Evolutionary conservation across 306 rosid genomes (phyloP).

Genomic region (Pyrus bretschneideri): DNA sequence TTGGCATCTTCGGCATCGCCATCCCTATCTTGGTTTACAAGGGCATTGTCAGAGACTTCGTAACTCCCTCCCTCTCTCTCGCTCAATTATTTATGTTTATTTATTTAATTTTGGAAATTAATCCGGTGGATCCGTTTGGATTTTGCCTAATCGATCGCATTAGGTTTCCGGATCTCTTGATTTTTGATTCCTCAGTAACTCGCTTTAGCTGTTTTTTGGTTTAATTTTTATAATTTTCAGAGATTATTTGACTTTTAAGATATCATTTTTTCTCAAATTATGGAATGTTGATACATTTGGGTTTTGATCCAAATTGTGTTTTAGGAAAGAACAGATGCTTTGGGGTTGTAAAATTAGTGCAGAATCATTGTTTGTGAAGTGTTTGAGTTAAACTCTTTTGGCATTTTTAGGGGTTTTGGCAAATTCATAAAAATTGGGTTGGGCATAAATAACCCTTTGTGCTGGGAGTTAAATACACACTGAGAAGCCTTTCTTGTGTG

Average conservation of each 20-base stretch:
- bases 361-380: background rate
- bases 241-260: background rate
- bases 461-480: background rate
- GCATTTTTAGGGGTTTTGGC: background rate
- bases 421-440: background rate
- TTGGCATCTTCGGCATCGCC: slow-evolving; percentile 81
- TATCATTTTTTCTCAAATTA: background rate
- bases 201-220: background rate
- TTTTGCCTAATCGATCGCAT: background rate
- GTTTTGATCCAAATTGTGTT: background rate
- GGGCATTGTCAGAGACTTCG: slow-evolving; percentile 88
- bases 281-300: background rate
- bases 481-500: background rate
- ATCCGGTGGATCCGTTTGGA: background rate
- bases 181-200: background rate
- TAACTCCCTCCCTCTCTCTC: slow-evolving; percentile 5
- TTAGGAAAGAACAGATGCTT: background rate
- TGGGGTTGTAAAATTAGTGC: background rate
- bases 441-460: background rate
- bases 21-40: slow-evolving; percentile 79
- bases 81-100: background rate
- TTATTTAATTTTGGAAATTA: background rate
- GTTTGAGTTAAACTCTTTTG: background rate
- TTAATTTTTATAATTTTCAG: background rate
- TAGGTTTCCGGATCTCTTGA: background rate